Evolutionary conservation across 2,329 filamentous ascomycete genomes (phyloP).

Genomic region (Cercospora nicotianae): DNA sequence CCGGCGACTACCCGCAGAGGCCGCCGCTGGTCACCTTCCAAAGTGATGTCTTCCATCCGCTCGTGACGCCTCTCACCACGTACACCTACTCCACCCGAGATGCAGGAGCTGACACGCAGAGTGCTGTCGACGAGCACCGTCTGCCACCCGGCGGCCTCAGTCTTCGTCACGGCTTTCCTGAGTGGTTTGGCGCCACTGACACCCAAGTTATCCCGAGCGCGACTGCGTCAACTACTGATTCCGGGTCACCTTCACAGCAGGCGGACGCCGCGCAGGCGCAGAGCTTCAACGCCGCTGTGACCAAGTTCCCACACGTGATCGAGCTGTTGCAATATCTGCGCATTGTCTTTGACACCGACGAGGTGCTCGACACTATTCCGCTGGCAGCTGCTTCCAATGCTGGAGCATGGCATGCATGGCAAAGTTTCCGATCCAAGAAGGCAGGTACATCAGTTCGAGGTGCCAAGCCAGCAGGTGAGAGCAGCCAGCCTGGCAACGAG

Average conservation of each 20-base stretch:
- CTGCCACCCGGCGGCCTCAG: slow-evolving; percentile 88
- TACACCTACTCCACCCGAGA: slow-evolving; percentile 86
- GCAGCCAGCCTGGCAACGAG: slow-evolving; percentile 19
- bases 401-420: slow-evolving; percentile 93
- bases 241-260: slow-evolving; percentile 12
- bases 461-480: slow-evolving; percentile 17
- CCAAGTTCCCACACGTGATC: slow-evolving; percentile 33
- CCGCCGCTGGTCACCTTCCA: slow-evolving; percentile 85
- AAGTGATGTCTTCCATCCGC: slow-evolving; percentile 91
- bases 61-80: slow-evolving; percentile 89
- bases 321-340: slow-evolving; percentile 78
- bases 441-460: slow-evolving; percentile 22
- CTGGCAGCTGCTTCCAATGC: slow-evolving; percentile 83
- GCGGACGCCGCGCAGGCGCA: not conserved
- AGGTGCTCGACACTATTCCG: slow-evolving; percentile 74
- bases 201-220: slow-evolving; percentile 1
- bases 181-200: slow-evolving; percentile 64
- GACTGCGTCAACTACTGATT: slow-evolving; percentile 9
- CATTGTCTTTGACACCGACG: slow-evolving; percentile 75
- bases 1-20: slow-evolving; percentile 71
- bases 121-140: slow-evolving; percentile 77
- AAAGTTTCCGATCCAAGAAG: slow-evolving; percentile 61
- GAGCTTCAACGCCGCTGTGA: not conserved
- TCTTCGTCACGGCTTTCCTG: slow-evolving; percentile 83
- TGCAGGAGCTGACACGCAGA: slow-evolving; percentile 73